Conservation (phyloP, 2,329 filamentous ascomycete genomes). For the Scedosporium minutisporum region DNA sequence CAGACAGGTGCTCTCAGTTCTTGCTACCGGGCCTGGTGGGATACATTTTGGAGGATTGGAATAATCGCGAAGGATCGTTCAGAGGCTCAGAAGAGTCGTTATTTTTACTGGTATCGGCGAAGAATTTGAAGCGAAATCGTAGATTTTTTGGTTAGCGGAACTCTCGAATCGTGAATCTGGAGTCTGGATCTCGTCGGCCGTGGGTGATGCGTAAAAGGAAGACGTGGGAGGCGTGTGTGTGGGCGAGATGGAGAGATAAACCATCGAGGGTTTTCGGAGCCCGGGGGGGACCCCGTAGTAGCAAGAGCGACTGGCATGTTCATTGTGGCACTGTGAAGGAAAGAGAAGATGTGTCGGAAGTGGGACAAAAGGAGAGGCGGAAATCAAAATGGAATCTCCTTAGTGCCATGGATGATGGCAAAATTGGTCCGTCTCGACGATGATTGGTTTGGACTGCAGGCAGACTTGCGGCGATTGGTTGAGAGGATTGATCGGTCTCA, state of each 20-base stretch:
- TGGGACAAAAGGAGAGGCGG: neutral
- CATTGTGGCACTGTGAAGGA: neutral
- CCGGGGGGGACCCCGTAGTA: constrained; percentile 1
- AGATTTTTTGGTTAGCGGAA: neutral
- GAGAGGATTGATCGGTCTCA: neutral
- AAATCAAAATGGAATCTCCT: constrained; percentile 4
- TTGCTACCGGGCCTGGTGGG: neutral
- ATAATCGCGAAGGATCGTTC: neutral
- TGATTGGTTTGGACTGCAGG: constrained; percentile 3
- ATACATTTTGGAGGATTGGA: constrained; percentile 2
- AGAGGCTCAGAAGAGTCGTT: neutral
- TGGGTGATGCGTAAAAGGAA: neutral
- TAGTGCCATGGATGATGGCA: constrained; percentile 2
- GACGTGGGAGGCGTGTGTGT: neutral
- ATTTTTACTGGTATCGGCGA: neutral
- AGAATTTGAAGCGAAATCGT: neutral
- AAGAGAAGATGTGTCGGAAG: neutral
- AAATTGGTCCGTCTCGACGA: neutral
- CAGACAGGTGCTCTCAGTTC: constrained; percentile 1
- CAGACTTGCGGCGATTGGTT: neutral
- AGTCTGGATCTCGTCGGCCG: neutral
- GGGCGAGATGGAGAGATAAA: constrained; percentile 5
- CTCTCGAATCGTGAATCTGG: neutral
- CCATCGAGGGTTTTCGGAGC: constrained; percentile 5
- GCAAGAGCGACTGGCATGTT: neutral